Evolutionary conservation across 768 basidiomycete genomes (phyloP).

Genomic region (Lentinula sp.): DNA sequence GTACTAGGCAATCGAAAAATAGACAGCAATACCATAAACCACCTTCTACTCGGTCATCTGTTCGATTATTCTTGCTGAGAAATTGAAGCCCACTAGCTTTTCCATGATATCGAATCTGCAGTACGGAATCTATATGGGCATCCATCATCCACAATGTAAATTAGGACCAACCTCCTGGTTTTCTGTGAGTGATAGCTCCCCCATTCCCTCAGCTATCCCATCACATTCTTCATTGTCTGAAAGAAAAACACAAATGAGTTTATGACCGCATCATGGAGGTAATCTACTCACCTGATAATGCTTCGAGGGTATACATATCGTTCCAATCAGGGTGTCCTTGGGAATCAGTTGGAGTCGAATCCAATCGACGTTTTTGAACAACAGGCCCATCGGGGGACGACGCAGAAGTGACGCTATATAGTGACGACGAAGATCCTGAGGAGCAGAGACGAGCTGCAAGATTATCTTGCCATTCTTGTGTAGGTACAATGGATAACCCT

Average conservation of each 20-base stretch:
- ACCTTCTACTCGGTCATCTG: conserved; percentile 62
- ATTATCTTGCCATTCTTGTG: conserved; percentile 74
- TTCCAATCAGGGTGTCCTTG: conserved; percentile 44
- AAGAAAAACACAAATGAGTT: conserved; percentile 19
- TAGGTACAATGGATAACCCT: conserved; percentile 56
- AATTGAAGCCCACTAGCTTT: conserved; percentile 71
- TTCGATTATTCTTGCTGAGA: conserved; percentile 58
- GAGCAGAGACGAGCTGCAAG: conserved; percentile 49
- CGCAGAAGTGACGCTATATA: conserved; percentile 8
- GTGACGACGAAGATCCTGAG: conserved; percentile 13
- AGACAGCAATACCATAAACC: conserved; percentile 50
- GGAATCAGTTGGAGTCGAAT: conserved; percentile 20
- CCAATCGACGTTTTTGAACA: conserved; percentile 43
- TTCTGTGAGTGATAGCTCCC: conserved; percentile 70
- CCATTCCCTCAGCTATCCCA: conserved; percentile 52
- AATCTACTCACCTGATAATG: conserved; percentile 20
- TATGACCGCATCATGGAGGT: conserved; percentile 16
- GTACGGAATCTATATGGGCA: neutral
- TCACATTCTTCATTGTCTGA: conserved; percentile 30
- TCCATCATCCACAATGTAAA: neutral
- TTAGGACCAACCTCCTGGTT: conserved; percentile 52
- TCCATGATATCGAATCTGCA: conserved; percentile 80
- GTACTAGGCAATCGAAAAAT: conserved; percentile 7
- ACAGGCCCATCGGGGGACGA: conserved; percentile 26
- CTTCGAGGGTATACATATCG: conserved; percentile 54